Evolutionary conservation across 805 yeast genomes (phyloP).

Genomic region (Yarrowia sp.): DNA sequence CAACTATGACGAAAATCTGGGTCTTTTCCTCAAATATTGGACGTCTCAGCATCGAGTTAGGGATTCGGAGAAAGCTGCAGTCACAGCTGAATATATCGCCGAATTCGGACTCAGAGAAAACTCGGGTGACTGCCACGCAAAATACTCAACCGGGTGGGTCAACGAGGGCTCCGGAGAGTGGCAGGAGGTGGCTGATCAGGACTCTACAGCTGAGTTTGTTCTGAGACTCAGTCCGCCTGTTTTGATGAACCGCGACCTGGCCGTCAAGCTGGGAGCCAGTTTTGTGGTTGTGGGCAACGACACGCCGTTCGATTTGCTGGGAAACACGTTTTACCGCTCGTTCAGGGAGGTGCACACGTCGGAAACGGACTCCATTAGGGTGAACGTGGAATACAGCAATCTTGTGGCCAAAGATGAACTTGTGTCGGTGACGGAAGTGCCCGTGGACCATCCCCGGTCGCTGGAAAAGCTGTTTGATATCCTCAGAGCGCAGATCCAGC

Average conservation of each 20-base stretch:
- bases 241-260: slow-evolving; percentile 42
- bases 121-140: slow-evolving; percentile 28
- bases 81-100: slow-evolving; percentile 2
- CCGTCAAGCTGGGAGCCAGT: slow-evolving; percentile 40
- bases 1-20: slow-evolving; percentile 48
- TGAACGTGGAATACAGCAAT: slow-evolving; percentile 45
- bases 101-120: slow-evolving; percentile 31
- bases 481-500: slow-evolving; percentile 43
- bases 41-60: slow-evolving; percentile 38
- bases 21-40: slow-evolving; percentile 50
- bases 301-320: slow-evolving; percentile 18
- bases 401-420: slow-evolving; percentile 45
- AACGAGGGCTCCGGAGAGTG: not conserved
- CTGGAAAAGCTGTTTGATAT: slow-evolving; percentile 45
- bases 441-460: slow-evolving; percentile 46
- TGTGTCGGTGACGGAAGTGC: slow-evolving; percentile 46
- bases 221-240: slow-evolving; percentile 51
- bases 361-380: not conserved
- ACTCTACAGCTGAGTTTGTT: slow-evolving; percentile 47
- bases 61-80: slow-evolving; percentile 30
- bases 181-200: slow-evolving; percentile 36
- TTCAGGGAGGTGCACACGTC: slow-evolving; percentile 31
- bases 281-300: slow-evolving; percentile 2
- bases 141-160: slow-evolving; percentile 45
- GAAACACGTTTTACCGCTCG: slow-evolving; percentile 26